Evolutionary conservation across 1,284 basidiomycete genomes (phyloP), one percentile per base, ranked within the genome.

Genomic region (Psilocybe mexicana): DNA sequence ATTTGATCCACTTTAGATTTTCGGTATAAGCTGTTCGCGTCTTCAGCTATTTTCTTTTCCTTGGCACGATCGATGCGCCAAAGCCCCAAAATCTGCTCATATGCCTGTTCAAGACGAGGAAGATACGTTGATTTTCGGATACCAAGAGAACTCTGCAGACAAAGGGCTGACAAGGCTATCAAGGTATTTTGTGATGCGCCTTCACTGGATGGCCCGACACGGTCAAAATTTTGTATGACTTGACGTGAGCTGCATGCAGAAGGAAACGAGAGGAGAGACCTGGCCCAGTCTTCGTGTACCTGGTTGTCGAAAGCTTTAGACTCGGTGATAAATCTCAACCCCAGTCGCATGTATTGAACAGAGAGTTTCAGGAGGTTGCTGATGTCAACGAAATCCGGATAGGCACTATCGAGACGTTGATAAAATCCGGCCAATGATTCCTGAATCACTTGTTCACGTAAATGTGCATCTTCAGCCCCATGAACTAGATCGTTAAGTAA

Each of bases 41-140:
- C 86, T 42, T 84, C 82, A 40, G 85, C 84, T 18, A 76, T 80
- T 62, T 92, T 83, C 45, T 84, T 81, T 60, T 88, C 86, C 59
- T 84, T 85, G 28, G 87, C 84, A 43, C 87, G 84, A 67, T 97
- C 92, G 36, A 90, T 85, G 35, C 86, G 79, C 96, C 96, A 98
- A 6, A 96, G 80, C 23, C 86, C 81, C 57, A 88, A 83, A 1
- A 89, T 79, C 65, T 90, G 86, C 57, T 93, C 89, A 66, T 94
- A 95, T 6, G 82, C 70, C 2, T 68, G 67, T 45, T 83, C 77
- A 14, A 93, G 49, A 3, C 63, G 49, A 14, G 62, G 55, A 5
- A 79, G 65, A 44, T 72, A 64, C 3, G 67, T 60, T 10, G 65
- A 63, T 10, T 72, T 54, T 51, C 68, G 70, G n/a, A 75, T 65